Evolutionary conservation across 1,284 basidiomycete species (phyloP).

Genomic region (Rhodotorula sp.): DNA sequence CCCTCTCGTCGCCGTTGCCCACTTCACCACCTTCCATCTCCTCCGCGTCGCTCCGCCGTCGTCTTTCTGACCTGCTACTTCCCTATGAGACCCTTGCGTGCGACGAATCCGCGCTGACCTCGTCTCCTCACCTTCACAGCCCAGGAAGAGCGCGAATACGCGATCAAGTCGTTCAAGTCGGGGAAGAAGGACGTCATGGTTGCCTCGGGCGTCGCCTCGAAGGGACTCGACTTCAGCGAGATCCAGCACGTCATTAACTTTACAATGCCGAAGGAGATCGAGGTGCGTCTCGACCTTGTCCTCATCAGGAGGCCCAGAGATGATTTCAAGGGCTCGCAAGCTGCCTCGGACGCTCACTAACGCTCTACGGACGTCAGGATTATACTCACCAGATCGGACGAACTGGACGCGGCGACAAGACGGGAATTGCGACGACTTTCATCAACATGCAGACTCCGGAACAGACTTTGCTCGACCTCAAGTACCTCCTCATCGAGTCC

Average conservation of each 20-base stretch:
- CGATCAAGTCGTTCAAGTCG: constrained; percentile 94
- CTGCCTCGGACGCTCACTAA: neutral
- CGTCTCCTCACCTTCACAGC: constrained; percentile 55
- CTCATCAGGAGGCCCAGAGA: neutral
- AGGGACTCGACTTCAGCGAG: constrained; percentile 97
- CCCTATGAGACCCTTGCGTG: neutral
- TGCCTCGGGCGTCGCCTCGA: constrained; percentile 93
- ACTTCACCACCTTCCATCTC: neutral
- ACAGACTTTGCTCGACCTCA: constrained; percentile 92
- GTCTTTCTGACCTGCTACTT: neutral
- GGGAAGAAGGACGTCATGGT: constrained; percentile 99
- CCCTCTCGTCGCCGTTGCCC: neutral
- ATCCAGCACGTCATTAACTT: constrained; percentile 98
- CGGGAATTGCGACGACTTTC: constrained; percentile 99
- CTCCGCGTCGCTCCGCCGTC: neutral
- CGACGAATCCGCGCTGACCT: neutral
- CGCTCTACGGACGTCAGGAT: constrained; percentile 57
- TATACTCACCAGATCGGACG: constrained; percentile 98
- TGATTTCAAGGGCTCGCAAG: no score
- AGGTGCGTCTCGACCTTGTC: constrained; percentile 22
- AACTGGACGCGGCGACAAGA: constrained; percentile 95
- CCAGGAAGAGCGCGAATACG: constrained; percentile 98
- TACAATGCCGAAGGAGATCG: constrained; percentile 99
- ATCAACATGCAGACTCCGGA: constrained; percentile 96
- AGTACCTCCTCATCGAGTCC: constrained; percentile 94